These are phyloP conservation scores for Grosmannia serpens DNA, from an alignment of 2,329 filamentous ascomycete genomes.

Conservation along the genomic window DNA sequence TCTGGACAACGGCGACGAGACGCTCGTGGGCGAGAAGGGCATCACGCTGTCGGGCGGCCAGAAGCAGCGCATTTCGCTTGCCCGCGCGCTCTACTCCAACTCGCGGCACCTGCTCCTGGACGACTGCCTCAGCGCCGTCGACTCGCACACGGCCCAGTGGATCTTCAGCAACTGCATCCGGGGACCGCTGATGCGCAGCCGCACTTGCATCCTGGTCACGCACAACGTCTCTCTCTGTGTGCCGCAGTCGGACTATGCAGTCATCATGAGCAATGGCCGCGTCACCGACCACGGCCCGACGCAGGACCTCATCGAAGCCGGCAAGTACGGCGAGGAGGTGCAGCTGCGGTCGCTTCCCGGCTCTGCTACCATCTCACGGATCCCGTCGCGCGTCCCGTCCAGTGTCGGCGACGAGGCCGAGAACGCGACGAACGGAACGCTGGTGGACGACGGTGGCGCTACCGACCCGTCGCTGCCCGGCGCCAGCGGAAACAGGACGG, in stretches of 20 bases:
- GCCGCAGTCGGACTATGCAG: slow-evolving; percentile 67
- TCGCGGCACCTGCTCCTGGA: slow-evolving; percentile 85
- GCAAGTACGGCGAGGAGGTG: slow-evolving; percentile 77
- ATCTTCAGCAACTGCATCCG: slow-evolving; percentile 91
- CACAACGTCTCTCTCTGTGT: slow-evolving; percentile 88
- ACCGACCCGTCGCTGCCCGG: slow-evolving; percentile 33
- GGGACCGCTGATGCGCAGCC: slow-evolving; percentile 74
- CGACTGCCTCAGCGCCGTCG: slow-evolving; percentile 91
- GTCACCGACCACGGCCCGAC: slow-evolving; percentile 66
- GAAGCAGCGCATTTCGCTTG: slow-evolving; percentile 93
- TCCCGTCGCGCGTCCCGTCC: slow-evolving; percentile 68
- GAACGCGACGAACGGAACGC: slow-evolving; percentile 39
- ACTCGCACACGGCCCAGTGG: slow-evolving; percentile 96
- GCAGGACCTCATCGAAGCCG: slow-evolving; percentile 70
- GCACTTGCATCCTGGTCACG: slow-evolving; percentile 90
- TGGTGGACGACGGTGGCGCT: slow-evolving; percentile 39
- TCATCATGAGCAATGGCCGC: slow-evolving; percentile 79
- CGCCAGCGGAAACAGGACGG: slow-evolving; percentile 20
- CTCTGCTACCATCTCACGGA: slow-evolving; percentile 58
- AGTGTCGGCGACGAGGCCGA: slow-evolving; percentile 56
- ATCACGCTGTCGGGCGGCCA: slow-evolving; percentile 94
- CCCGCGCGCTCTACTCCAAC: slow-evolving; percentile 93
- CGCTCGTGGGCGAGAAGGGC: slow-evolving; percentile 90
- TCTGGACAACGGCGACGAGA: slow-evolving; percentile 83
- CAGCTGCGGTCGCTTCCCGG: slow-evolving; percentile 57